Percentiles rank a stretch among this genome's conserved stretches.
Conservation (phyloP, 495 filamentous ascomycete species). For the Cryomyces antarcticus region DNA sequence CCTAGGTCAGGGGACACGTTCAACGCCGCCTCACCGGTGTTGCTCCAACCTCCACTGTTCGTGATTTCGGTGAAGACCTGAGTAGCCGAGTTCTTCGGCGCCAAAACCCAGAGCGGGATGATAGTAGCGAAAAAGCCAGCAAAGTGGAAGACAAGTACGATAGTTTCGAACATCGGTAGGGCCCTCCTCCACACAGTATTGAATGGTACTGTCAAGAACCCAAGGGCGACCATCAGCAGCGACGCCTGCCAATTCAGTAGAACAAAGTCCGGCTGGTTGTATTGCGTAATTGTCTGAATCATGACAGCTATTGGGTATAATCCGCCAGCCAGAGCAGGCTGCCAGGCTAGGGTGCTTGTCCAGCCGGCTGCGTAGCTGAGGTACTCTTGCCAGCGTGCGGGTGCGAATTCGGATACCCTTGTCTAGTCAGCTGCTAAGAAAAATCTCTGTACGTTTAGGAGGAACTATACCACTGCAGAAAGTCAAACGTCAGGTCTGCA, state of each 20-base stretch:
- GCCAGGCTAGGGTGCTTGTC: slow-evolving; percentile 27
- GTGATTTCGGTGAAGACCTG: slow-evolving; percentile 18
- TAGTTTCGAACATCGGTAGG: slow-evolving; percentile 21
- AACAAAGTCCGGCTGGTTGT: slow-evolving; percentile 10
- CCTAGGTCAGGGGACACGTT: too few relatives aligned
- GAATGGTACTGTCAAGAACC: slow-evolving; percentile 17
- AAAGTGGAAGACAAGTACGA: slow-evolving; percentile 23
- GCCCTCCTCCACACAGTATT: slow-evolving; percentile 22
- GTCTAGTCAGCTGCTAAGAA: slow-evolving; percentile 5
- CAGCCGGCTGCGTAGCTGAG: slow-evolving; percentile 29
- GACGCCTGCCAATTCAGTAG: slow-evolving; percentile 20
- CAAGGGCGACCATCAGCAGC: slow-evolving; percentile 19
- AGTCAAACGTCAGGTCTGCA: too few relatives aligned
- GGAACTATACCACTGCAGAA: too few relatives aligned
- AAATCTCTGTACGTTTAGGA: too few relatives aligned
- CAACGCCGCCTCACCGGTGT: slow-evolving; percentile 4
- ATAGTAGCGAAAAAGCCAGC: slow-evolving; percentile 22
- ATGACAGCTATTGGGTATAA: slow-evolving; percentile 23
- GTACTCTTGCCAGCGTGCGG: slow-evolving; percentile 22
- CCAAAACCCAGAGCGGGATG: slow-evolving; percentile 15
- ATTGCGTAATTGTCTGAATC: slow-evolving; percentile 15
- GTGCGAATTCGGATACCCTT: slow-evolving; percentile 27
- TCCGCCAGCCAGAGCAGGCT: slow-evolving; percentile 11
- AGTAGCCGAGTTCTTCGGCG: slow-evolving; percentile 13
- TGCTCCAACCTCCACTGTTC: slow-evolving; percentile 19